These are phyloP conservation scores for Malassezia caprae DNA, from an alignment of 1,284 basidiomycete genomes.

Conservation along the genomic window DNA sequence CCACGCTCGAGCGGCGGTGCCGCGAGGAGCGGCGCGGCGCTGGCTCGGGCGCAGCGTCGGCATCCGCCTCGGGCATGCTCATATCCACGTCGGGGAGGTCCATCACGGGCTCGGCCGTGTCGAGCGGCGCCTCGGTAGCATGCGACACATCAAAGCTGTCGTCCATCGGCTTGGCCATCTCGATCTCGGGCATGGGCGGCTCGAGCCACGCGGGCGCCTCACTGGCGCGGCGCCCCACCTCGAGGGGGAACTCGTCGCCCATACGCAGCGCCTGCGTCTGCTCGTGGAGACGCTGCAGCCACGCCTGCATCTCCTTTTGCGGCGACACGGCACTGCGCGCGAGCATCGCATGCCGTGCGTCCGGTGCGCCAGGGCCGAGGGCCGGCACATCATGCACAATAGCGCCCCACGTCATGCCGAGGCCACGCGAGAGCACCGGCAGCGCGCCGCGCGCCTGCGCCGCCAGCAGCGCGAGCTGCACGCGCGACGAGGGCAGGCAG, in stretches of 20 bases:
- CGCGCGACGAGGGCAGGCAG: slow-evolving; percentile 12
- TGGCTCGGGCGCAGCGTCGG: slow-evolving; percentile 2
- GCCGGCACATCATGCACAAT: neutral
- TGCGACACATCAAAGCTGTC: slow-evolving; percentile 6
- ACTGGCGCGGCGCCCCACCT: slow-evolving; percentile 13
- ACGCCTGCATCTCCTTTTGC: slow-evolving; percentile 7
- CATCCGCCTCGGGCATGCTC: slow-evolving; percentile 10
- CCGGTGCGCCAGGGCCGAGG: neutral
- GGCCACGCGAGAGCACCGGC: neutral
- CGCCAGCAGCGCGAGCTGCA: slow-evolving; percentile 5
- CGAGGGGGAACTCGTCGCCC: slow-evolving; percentile 11
- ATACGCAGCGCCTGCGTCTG: neutral
- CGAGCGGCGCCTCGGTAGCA: neutral
- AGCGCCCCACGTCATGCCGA: slow-evolving; percentile 9
- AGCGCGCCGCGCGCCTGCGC: neutral
- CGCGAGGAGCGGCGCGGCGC: slow-evolving; percentile 13
- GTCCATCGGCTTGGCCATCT: neutral
- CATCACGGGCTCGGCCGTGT: neutral
- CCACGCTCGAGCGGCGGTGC: neutral
- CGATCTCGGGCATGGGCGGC: slow-evolving; percentile 3
- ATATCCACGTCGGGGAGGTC: slow-evolving; percentile 16
- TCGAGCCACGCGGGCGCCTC: slow-evolving; percentile 1
- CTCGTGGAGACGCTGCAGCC: slow-evolving; percentile 13
- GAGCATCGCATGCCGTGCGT: neutral
- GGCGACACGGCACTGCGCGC: neutral